Percentiles rank a stretch among this genome's conserved stretches.
phyloP scores from a whole-genome alignment of 176 grass and related monocot genomes.

The Hyparrhenia diplandra region DNA sequence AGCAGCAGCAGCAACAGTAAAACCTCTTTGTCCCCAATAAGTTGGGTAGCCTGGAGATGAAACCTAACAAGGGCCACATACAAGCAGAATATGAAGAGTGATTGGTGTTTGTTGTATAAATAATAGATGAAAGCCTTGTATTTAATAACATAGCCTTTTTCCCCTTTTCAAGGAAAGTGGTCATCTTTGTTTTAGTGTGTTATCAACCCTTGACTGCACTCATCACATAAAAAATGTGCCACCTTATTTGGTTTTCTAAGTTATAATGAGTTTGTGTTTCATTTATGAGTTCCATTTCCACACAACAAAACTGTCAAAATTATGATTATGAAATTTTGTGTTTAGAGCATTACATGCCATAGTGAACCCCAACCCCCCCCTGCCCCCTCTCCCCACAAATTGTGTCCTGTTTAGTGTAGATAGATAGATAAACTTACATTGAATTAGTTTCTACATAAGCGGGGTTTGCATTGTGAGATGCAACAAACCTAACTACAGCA shows the following conservation, averaged over 20 bases:
- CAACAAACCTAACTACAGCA: not conserved
- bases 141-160: not conserved
- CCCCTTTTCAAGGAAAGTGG: constrained; percentile 1
- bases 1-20: not conserved
- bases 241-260: constrained; percentile 3
- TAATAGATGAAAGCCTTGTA: not conserved
- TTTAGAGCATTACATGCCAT: not conserved
- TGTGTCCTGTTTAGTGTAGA: not conserved
- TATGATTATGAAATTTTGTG: not conserved
- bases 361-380: not conserved
- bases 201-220: not conserved
- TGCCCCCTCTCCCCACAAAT: too few species aligned
- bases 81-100: not conserved
- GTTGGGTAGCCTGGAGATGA: not conserved
- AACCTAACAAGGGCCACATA: not conserved
- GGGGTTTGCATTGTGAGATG: too few species aligned
- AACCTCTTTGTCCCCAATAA: not conserved
- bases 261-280: not conserved
- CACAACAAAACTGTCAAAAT: not conserved
- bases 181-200: not conserved
- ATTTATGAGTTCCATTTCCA: not conserved
- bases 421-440: not conserved
- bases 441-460: not conserved
- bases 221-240: not conserved
- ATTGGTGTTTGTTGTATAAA: not conserved